Conservation (phyloP, 208 protist species). For the Plasmodiophora brassicae region DNA sequence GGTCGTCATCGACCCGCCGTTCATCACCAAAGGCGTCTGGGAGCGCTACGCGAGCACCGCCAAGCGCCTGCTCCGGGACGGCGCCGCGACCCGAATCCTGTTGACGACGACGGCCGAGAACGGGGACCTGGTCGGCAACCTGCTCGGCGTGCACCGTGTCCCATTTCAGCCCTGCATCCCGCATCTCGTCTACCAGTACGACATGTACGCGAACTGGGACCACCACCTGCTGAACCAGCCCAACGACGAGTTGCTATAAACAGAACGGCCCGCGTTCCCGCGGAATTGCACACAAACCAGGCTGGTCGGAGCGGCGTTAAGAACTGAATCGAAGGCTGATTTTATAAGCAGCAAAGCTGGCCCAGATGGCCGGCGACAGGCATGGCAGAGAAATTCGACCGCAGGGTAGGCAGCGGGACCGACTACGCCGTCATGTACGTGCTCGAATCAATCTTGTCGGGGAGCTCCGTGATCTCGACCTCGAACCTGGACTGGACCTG, state of each 20-base stretch:
- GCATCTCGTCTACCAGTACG: slow-evolving; percentile 46
- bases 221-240: not conserved
- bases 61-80: not conserved
- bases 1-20: slow-evolving; percentile 47
- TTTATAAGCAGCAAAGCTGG: too few species aligned
- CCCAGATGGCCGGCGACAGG: too few species aligned
- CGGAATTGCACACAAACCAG: too few species aligned
- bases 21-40: slow-evolving; percentile 43
- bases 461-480: slow-evolving; percentile 89
- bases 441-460: slow-evolving; percentile 70
- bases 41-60: slow-evolving; percentile 7
- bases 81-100: too few species aligned
- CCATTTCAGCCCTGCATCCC: slow-evolving; percentile 38
- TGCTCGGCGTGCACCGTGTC: not conserved
- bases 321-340: too few species aligned
- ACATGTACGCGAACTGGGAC: slow-evolving; percentile 39
- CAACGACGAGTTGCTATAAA: too few species aligned
- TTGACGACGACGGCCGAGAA: slow-evolving; percentile 44
- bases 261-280: too few species aligned
- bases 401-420: not conserved
- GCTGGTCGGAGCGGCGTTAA: too few species aligned
- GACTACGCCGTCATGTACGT: slow-evolving; percentile 67
- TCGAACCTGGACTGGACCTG: slow-evolving; percentile 94
- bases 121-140: not conserved
- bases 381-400: too few species aligned